Base-by-base conservation (phyloP, 164 flowering plant species). In the Sedum album region DNA sequence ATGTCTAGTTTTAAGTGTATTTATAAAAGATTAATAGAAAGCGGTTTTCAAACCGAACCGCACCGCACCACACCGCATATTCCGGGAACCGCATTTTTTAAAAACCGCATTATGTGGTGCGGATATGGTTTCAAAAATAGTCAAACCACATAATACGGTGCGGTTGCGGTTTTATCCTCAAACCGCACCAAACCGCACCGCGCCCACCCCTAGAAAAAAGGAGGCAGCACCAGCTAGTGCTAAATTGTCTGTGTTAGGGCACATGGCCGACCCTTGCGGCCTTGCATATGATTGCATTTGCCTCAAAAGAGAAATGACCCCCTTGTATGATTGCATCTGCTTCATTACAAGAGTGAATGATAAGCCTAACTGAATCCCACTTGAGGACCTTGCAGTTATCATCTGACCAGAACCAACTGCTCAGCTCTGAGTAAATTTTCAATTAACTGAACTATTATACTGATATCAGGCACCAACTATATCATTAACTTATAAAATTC, bases 281-380 rank as follows among this genome's bases (percentile, higher is more conserved):
- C 60, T 53, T 53, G 60, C n/a, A n/a, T 25, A 53, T 53, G 60
- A 53, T 25, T 53, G 31, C 4, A 23, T n/a, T n/a, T 53, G 42
- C 7, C 42, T 39, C 6, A 39, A 39, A 39, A 39, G 42, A 39
- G 42, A 39, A 39, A 4, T 1, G 5, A 1, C 42, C 42, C 66
- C 66, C 31, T 57, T 57, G 62, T 18, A 57, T 57, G 62, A 57
- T 28, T 57, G 33, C 23, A 57, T 57, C n/a, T 26, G 33, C 62
- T 57, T 30, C 62, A 57, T 23, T 2, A 55, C 15, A 57, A 15
- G 33, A 57, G 62, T 57, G 62, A 55, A 18, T 1, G 7, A 57
- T 28, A 28, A 57, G 62, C 20, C 62, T 57, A 13, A 57, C 31
- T 14, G 33, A 30, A 57, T 26, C 62, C 62, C 33, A 57, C 62